Evolutionary conservation across 164 flowering plant genomes (phyloP).

Genomic region (Aristolochia contorta): DNA sequence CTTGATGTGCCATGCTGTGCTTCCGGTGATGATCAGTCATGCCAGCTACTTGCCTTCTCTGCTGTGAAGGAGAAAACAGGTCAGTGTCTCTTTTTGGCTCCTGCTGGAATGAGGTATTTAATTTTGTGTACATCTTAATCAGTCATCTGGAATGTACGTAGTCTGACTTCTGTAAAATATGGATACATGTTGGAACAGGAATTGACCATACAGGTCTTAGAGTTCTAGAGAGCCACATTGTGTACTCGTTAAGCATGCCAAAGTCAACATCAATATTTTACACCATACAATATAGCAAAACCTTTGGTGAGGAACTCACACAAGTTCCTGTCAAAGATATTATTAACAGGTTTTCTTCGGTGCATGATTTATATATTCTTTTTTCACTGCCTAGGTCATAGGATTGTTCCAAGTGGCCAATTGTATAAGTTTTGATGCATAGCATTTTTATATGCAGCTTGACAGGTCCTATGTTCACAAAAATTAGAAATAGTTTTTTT

Average conservation of each 20-base stretch:
- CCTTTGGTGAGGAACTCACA: constrained; percentile 14
- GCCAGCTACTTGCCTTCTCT: constrained; percentile 43
- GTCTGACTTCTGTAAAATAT: constrained; percentile 3
- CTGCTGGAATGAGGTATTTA: background rate
- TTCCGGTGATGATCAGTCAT: constrained; percentile 17
- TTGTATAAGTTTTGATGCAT: background rate
- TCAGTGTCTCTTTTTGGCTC: constrained; percentile 6
- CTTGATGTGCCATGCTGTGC: constrained; percentile 11
- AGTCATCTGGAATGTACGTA: background rate
- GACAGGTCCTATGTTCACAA: constrained; percentile 58
- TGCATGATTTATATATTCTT: background rate
- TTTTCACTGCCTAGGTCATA: background rate
- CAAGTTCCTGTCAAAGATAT: constrained; percentile 45
- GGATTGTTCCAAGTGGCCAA: too few relatives aligned
- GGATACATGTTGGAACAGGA: constrained; percentile 35
- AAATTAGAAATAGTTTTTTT: constrained; percentile 21
- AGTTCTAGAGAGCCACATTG: constrained; percentile 44
- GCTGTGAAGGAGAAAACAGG: constrained; percentile 62
- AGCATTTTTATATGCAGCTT: constrained; percentile 26
- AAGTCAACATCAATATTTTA: constrained; percentile 56
- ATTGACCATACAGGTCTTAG: constrained; percentile 32
- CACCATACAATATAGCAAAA: constrained; percentile 41
- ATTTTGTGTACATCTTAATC: background rate
- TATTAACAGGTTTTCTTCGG: constrained; percentile 43
- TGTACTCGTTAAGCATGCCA: constrained; percentile 53